Evolutionary conservation across 805 yeast genomes (phyloP).

Genomic region (Cyberlindnera petersonii): DNA sequence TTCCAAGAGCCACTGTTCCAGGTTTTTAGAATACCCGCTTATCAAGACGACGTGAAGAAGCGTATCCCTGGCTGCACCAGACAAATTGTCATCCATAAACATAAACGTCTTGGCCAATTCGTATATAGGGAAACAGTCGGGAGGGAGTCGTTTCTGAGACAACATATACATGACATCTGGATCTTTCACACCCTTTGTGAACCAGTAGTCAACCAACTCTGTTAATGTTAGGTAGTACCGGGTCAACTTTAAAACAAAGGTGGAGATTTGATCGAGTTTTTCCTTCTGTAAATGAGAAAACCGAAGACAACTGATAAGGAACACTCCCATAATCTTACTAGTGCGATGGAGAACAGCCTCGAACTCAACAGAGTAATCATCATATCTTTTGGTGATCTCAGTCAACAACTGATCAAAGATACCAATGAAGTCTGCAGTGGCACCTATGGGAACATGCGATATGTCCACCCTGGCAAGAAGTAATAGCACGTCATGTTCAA

Average conservation of each 20-base stretch:
- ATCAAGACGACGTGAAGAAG: slow-evolving; percentile 17
- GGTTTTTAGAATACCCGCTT: slow-evolving; percentile 8
- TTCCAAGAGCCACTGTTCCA: slow-evolving; percentile 19
- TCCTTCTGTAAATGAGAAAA: slow-evolving; percentile 4
- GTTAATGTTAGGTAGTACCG: slow-evolving; percentile 18
- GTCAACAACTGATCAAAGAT: slow-evolving; percentile 15
- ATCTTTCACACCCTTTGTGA: slow-evolving; percentile 8
- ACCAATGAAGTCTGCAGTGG: slow-evolving; percentile 14
- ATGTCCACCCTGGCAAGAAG: slow-evolving; percentile 14
- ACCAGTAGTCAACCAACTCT: slow-evolving; percentile 21
- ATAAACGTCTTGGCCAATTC: slow-evolving; percentile 25
- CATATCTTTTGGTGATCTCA: slow-evolving; percentile 15
- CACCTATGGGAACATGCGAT: slow-evolving; percentile 7
- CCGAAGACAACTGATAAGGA: slow-evolving; percentile 15
- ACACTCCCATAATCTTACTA: slow-evolving; percentile 16
- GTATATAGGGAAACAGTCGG: slow-evolving; percentile 23
- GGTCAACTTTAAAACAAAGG: slow-evolving; percentile 13
- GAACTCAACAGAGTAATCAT: slow-evolving; percentile 13
- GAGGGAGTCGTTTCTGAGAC: slow-evolving; percentile 3
- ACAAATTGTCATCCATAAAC: slow-evolving; percentile 16
- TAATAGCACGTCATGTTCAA: slow-evolving; percentile 12
- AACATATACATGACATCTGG: slow-evolving; percentile 18
- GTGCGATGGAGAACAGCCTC: slow-evolving; percentile 9
- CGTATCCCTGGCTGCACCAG: slow-evolving; percentile 9
- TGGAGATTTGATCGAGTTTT: slow-evolving; percentile 4